phyloP scores from a whole-genome alignment of 768 basidiomycete species.

The Lactarius indigo region DNA sequence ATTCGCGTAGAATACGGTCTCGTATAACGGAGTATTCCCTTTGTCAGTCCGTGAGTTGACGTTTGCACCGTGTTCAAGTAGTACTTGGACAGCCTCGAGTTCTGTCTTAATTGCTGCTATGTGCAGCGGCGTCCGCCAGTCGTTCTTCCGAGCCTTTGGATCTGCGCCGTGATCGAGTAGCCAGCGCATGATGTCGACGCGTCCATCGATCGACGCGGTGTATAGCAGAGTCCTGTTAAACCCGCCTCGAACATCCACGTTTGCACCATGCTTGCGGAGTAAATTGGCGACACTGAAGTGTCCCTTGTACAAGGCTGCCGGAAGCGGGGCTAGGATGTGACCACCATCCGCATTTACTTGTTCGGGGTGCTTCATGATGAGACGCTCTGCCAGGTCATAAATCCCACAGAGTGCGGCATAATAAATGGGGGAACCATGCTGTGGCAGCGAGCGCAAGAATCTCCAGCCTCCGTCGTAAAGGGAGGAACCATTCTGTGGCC shows the following conservation, averaged over 20 bases:
- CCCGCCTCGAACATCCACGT: not conserved
- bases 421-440: not conserved
- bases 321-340: not conserved
- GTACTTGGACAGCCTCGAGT: not conserved
- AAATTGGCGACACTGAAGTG: not conserved
- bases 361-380: not conserved
- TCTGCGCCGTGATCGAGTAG: not conserved
- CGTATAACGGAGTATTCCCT: too few species aligned
- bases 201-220: accelerated
- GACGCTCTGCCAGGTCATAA: not conserved
- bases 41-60: not conserved
- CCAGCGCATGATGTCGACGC: not conserved
- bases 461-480: too few species aligned
- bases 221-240: not conserved
- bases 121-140: not conserved
- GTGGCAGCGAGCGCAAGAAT: too few species aligned
- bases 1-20: too few species aligned
- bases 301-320: not conserved
- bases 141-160: not conserved
- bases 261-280: not conserved
- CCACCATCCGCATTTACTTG: not conserved
- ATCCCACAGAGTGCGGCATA: not conserved
- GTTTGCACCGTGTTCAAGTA: not conserved
- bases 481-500: not conserved
- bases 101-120: accelerated